A percentile compares a stretch with the other conserved stretches of the same genome.
phyloP scores from a whole-genome alignment of 2,329 filamentous ascomycete genomes.

The Beauveria medogensis region DNA sequence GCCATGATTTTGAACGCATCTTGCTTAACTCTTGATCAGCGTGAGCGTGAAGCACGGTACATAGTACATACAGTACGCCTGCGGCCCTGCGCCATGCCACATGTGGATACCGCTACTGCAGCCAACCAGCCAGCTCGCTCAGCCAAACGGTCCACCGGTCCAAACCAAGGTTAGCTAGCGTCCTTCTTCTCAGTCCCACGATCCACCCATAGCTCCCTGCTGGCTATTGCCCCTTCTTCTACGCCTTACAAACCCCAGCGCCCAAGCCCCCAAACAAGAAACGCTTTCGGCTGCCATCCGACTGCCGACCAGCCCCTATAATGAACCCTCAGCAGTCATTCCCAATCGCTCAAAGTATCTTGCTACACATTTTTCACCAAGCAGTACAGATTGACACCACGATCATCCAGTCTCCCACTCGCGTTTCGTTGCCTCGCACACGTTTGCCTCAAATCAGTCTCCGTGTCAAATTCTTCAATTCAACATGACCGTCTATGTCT shows the following conservation, averaged over 20 bases:
- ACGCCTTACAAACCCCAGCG: neutral
- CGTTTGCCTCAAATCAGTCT: neutral
- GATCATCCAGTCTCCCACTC: neutral
- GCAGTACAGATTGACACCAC: neutral
- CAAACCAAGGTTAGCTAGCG: too few species aligned
- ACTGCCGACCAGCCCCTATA: neutral
- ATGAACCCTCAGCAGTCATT: neutral
- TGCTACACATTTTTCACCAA: too few species aligned
- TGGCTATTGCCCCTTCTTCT: too few species aligned
- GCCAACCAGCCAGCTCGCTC: neutral
- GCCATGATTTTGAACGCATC: too few species aligned
- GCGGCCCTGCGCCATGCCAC: neutral
- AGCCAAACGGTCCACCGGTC: too few species aligned
- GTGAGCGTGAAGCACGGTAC: too few species aligned
- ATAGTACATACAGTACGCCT: too few species aligned
- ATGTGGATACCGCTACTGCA: conserved; percentile 5
- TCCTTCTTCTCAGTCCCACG: too few species aligned
- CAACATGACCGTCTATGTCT: neutral
- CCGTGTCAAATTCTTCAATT: too few species aligned
- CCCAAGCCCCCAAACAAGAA: conserved; percentile 1
- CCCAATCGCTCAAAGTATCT: neutral
- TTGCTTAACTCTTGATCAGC: too few species aligned
- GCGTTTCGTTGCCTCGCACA: neutral
- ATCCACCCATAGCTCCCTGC: too few species aligned
- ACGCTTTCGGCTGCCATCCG: conserved; percentile 8